Conservation (phyloP, 345 rosid species). For the Euphorbia lathyris region DNA sequence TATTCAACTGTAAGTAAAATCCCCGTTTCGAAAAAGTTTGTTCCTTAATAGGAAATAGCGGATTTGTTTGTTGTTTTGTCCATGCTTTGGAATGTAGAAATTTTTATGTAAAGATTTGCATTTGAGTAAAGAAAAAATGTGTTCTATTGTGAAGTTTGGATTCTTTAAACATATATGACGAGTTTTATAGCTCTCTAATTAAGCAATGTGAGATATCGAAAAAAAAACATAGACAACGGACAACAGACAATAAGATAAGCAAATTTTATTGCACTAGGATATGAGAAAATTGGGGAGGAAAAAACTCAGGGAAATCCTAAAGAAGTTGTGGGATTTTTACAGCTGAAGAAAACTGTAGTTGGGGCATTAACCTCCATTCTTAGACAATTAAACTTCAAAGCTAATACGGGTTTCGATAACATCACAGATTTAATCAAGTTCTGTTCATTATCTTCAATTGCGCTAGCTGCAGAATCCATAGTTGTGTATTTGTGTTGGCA, state of each 20-base stretch:
- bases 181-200: no score
- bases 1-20: constrained; percentile 31
- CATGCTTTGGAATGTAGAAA: constrained; percentile 24
- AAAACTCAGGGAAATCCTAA: constrained; percentile 12
- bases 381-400: constrained; percentile 65
- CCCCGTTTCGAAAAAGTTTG: constrained; percentile 11
- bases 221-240: no score
- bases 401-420: constrained; percentile 75
- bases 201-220: no score
- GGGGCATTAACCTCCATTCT: constrained; percentile 91
- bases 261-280: not conserved
- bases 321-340: not conserved
- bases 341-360: constrained; percentile 27
- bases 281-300: not conserved
- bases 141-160: not conserved
- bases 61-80: constrained; percentile 26
- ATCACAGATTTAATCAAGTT: constrained; percentile 51
- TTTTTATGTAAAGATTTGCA: constrained; percentile 21
- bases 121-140: constrained; percentile 10
- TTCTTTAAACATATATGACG: no score
- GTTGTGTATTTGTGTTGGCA: constrained; percentile 4
- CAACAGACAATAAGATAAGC: not conserved
- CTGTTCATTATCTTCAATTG: constrained; percentile 27
- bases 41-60: constrained; percentile 21
- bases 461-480: constrained; percentile 17